A percentile compares a stretch with the other conserved stretches of the same genome.
Evolutionary conservation across 2,329 filamentous ascomycete species (phyloP).

Genomic region (Blastomyces emzantsi): DNA sequence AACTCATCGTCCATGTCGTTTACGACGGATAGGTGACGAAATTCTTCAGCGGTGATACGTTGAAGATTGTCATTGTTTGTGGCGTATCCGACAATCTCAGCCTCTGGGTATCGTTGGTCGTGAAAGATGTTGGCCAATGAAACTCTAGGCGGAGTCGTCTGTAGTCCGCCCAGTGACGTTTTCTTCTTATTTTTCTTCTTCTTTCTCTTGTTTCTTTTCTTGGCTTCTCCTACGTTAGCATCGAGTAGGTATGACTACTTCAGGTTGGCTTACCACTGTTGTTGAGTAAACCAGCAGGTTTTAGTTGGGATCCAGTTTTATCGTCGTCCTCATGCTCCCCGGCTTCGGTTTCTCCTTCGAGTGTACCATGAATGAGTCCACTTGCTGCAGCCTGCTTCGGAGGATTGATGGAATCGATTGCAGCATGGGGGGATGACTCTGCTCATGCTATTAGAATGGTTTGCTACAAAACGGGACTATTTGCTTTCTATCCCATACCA

Average conservation of each 20-base stretch:
- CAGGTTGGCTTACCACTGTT: slow-evolving; percentile 10
- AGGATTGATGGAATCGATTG: slow-evolving; percentile 9
- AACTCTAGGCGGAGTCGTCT: slow-evolving; percentile 42
- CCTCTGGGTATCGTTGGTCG: slow-evolving; percentile 36
- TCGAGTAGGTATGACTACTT: slow-evolving; percentile 5
- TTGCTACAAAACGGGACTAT: background rate
- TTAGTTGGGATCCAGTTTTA: slow-evolving; percentile 17
- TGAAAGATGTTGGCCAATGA: slow-evolving; percentile 41
- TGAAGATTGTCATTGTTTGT: slow-evolving; percentile 34
- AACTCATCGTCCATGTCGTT: slow-evolving; percentile 41
- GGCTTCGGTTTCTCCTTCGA: slow-evolving; percentile 20
- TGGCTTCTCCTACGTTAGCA: slow-evolving; percentile 20
- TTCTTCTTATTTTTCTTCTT: slow-evolving; percentile 33
- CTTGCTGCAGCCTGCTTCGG: slow-evolving; percentile 5
- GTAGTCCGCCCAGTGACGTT: slow-evolving; percentile 23
- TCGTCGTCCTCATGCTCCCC: slow-evolving; percentile 23
- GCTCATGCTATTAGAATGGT: background rate
- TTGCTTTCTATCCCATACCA: slow-evolving; percentile 9
- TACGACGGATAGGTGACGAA: slow-evolving; percentile 32
- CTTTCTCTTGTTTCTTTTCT: slow-evolving; percentile 34
- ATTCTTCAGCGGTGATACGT: slow-evolving; percentile 42
- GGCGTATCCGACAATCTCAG: slow-evolving; percentile 39
- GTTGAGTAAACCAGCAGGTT: slow-evolving; percentile 11
- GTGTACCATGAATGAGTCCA: slow-evolving; percentile 7
- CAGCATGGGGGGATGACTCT: background rate